phyloP scores from a whole-genome alignment of 805 yeast species.

The Danielia oregonensis region DNA sequence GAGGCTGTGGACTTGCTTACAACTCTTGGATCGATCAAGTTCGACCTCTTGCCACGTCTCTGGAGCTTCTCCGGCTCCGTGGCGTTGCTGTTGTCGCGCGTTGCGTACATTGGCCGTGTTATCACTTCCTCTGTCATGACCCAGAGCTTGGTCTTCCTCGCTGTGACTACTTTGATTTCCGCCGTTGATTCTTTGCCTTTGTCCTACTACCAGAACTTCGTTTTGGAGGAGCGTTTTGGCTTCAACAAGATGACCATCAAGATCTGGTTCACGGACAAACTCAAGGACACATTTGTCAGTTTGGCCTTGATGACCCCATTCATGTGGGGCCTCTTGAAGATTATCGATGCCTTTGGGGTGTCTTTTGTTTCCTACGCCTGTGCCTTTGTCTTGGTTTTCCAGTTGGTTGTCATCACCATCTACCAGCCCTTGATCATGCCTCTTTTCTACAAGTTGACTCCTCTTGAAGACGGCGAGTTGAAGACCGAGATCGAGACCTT shows the following conservation, averaged over 20 bases:
- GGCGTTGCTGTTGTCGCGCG: slow-evolving; percentile 49
- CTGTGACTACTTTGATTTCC: slow-evolving; percentile 49
- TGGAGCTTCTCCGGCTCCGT: slow-evolving; percentile 54
- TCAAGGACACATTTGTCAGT: slow-evolving; percentile 57
- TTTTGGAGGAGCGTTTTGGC: slow-evolving; percentile 88
- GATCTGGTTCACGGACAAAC: slow-evolving; percentile 68
- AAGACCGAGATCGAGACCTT: slow-evolving; percentile 75
- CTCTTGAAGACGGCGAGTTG: slow-evolving; percentile 86
- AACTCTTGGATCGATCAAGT: slow-evolving; percentile 55
- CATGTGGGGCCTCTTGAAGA: slow-evolving; percentile 70
- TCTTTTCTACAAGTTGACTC: slow-evolving; percentile 84
- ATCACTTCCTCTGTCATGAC: slow-evolving; percentile 56
- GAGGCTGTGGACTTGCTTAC: slow-evolving; percentile 50
- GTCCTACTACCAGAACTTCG: slow-evolving; percentile 74
- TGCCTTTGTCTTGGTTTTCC: slow-evolving; percentile 65
- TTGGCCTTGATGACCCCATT: slow-evolving; percentile 67
- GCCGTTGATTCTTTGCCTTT: slow-evolving; percentile 62
- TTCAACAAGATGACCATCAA: slow-evolving; percentile 80
- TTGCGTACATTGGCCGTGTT: slow-evolving; percentile 29
- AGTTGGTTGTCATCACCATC: slow-evolving; percentile 68
- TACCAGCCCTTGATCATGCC: slow-evolving; percentile 89
- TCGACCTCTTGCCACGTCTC: slow-evolving; percentile 44
- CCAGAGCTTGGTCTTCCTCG: slow-evolving; percentile 63
- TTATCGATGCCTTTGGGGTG: slow-evolving; percentile 76
- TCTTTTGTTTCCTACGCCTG: slow-evolving; percentile 79